Evolutionary conservation across 352 stramenopile genomes (phyloP).

Genomic region (Pythium grandisporangium): DNA sequence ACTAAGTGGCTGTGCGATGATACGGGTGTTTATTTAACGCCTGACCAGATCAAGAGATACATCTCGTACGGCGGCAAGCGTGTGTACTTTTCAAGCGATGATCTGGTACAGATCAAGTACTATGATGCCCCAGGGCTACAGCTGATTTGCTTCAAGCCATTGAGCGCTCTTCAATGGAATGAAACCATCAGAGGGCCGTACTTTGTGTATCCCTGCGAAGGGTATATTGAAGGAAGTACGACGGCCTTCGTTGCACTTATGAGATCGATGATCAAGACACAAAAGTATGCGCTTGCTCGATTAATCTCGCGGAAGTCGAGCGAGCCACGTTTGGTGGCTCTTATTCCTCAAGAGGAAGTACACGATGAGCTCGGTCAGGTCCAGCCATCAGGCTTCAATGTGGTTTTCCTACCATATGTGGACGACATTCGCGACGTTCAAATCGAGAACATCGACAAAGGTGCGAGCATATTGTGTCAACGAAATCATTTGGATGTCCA

Average conservation of each 20-base stretch:
- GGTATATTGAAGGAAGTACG: slow-evolving; percentile 67
- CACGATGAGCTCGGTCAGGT: slow-evolving; percentile 73
- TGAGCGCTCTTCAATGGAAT: slow-evolving; percentile 48
- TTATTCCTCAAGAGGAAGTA: slow-evolving; percentile 70
- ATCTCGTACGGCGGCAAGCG: slow-evolving; percentile 66
- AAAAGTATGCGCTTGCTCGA: slow-evolving; percentile 57
- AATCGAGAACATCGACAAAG: slow-evolving; percentile 22
- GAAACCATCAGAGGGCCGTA: slow-evolving; percentile 67
- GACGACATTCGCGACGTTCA: slow-evolving; percentile 74
- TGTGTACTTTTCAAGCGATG: slow-evolving; percentile 74
- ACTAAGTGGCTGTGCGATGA: slow-evolving; percentile 84
- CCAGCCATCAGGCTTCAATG: slow-evolving; percentile 63
- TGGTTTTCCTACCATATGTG: slow-evolving; percentile 72
- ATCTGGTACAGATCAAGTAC: slow-evolving; percentile 73
- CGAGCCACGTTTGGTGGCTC: slow-evolving; percentile 61
- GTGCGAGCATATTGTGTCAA: slow-evolving; percentile 8
- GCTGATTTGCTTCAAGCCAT: slow-evolving; percentile 72
- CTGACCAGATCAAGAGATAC: slow-evolving; percentile 72
- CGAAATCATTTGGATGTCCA: neutral
- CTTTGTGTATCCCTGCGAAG: slow-evolving; percentile 76
- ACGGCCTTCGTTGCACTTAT: slow-evolving; percentile 63
- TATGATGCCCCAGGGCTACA: slow-evolving; percentile 66
- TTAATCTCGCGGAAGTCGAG: slow-evolving; percentile 69
- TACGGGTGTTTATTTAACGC: slow-evolving; percentile 58
- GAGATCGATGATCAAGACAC: slow-evolving; percentile 50